Percentiles rank a stretch among this genome's conserved stretches.
Conservation (phyloP, 345 rosid species). For the Eucalyptus coolabah region DNA sequence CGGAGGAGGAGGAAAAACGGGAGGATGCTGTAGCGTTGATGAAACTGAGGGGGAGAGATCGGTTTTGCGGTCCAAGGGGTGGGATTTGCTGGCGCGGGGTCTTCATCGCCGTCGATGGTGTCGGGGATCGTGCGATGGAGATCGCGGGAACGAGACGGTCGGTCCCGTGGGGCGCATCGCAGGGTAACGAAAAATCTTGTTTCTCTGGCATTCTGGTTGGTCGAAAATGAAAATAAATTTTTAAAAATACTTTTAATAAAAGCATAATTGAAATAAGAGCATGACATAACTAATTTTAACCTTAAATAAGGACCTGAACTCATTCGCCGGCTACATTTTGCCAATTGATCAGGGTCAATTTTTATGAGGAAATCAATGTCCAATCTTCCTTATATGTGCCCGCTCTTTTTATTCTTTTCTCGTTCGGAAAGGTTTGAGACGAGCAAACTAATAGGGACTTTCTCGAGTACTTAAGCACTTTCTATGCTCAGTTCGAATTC, state of each 20-base stretch:
- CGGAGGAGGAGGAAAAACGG: background rate
- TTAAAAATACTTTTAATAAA: rapidly evolving
- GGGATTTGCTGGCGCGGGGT: background rate
- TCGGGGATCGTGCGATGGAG: background rate
- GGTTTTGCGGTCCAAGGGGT: background rate
- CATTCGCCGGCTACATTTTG: background rate
- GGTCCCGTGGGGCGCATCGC: background rate
- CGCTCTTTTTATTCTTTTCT: rapidly evolving
- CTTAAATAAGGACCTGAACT: no score
- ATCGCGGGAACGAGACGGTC: background rate
- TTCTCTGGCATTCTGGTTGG: background rate
- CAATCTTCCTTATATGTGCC: background rate
- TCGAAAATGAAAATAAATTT: background rate
- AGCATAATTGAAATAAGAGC: no score
- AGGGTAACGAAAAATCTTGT: background rate
- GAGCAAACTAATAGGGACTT: background rate
- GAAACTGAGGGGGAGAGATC: background rate
- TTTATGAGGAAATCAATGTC: background rate
- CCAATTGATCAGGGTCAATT: no score
- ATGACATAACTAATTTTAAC: no score
- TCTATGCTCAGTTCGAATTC: no score
- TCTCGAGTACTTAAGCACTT: no score
- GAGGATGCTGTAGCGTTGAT: background rate
- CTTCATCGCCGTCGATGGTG: background rate
- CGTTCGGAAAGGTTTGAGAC: no score